These are phyloP conservation scores for Orbilia oligospora DNA, from an alignment of 2,329 filamentous ascomycete genomes.

Conservation along the genomic window DNA sequence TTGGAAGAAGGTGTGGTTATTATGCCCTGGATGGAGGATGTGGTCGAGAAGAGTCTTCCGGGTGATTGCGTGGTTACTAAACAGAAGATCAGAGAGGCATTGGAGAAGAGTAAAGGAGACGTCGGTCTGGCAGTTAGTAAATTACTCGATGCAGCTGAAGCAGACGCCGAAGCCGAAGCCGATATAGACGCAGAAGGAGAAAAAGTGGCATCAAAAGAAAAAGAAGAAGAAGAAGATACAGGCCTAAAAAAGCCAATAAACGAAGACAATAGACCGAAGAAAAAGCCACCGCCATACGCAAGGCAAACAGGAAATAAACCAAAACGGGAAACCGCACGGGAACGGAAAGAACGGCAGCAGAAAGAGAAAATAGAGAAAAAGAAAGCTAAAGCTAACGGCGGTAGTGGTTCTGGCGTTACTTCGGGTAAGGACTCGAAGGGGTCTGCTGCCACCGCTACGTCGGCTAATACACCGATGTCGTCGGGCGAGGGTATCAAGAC, in stretches of 20 bases:
- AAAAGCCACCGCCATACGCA: background rate
- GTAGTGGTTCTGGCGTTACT: background rate
- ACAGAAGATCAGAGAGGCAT: conserved; percentile 70
- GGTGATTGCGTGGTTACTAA: conserved; percentile 68
- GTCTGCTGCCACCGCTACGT: background rate
- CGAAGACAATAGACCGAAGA: conserved; percentile 6
- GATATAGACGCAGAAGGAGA: background rate
- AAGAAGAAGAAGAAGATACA: too few species aligned
- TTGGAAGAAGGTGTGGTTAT: conserved; percentile 67
- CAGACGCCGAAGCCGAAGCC: conserved; percentile 62
- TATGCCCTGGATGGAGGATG: conserved; percentile 73
- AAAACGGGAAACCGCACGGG: conserved; percentile 46
- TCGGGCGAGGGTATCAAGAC: conserved; percentile 47
- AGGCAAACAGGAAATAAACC: conserved; percentile 23
- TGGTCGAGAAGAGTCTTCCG: conserved; percentile 71
- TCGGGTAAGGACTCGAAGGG: conserved; percentile 1
- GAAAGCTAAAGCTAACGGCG: conserved; percentile 25
- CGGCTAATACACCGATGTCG: background rate
- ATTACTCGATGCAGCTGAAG: conserved; percentile 70
- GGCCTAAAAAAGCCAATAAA: too few species aligned
- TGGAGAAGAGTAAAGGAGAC: conserved; percentile 72
- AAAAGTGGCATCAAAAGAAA: too few species aligned
- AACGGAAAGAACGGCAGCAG: conserved; percentile 52
- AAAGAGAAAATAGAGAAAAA: conserved; percentile 52
- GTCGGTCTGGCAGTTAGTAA: conserved; percentile 72